phyloP scores from a whole-genome alignment of 2,329 filamentous ascomycete species.

The Hypomyces perniciosus region DNA sequence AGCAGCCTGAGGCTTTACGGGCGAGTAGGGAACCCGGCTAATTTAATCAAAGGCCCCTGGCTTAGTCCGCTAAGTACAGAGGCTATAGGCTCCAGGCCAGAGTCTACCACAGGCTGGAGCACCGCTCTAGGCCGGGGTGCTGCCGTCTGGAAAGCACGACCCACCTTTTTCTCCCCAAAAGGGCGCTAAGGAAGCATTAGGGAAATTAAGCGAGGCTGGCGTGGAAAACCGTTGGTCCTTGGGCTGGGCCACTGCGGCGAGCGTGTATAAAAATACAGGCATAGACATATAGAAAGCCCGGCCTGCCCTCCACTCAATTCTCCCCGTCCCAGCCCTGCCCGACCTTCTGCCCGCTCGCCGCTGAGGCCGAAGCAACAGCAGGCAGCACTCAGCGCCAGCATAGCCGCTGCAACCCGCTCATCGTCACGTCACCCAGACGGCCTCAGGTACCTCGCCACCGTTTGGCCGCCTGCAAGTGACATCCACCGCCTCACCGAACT shows the following conservation, averaged over 20 bases:
- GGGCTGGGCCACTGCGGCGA: conserved; percentile 15
- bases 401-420: not conserved
- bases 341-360: conserved; percentile 3
- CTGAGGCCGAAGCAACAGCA: not conserved
- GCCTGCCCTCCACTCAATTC: conserved; percentile 40
- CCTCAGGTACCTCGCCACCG: no score
- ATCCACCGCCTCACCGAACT: no score
- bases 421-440: not conserved
- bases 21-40: no score
- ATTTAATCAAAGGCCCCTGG: no score
- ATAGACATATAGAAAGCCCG: conserved; percentile 39
- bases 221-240: conserved; percentile 30
- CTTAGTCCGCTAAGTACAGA: no score
- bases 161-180: conserved; percentile 10
- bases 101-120: not conserved
- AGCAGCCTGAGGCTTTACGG: no score
- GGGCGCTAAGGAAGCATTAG: conserved; percentile 29
- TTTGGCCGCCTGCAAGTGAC: no score
- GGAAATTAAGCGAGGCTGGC: conserved; percentile 33
- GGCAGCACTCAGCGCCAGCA: conserved; percentile 4
- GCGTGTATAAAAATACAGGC: conserved; percentile 42
- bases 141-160: conserved; percentile 2
- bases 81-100: not conserved
- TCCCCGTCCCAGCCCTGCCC: conserved; percentile 18
- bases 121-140: conserved; percentile 3